Evolutionary conservation across 164 flowering plant genomes (phyloP).

Genomic region (Brasenia schreberi): DNA sequence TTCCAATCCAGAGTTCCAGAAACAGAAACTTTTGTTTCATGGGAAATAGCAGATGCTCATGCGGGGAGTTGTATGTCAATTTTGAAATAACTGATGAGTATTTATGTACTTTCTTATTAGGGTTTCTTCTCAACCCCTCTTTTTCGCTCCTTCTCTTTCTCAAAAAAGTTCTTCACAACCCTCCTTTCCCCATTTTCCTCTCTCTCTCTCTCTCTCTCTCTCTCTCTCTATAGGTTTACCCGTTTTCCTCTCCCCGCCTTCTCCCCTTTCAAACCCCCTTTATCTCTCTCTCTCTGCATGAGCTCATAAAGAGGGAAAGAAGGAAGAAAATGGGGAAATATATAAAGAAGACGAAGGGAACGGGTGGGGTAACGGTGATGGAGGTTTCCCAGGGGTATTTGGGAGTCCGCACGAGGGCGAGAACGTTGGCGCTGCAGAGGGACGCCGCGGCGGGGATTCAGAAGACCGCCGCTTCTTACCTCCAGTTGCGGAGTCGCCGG

Average conservation of each 20-base stretch:
- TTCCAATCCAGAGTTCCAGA: not conserved
- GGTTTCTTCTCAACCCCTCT: not conserved
- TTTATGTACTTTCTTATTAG: not conserved
- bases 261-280: not conserved
- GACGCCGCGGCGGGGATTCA: conserved; percentile 11
- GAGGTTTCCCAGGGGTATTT: conserved; percentile 37
- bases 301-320: not conserved
- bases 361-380: conserved; percentile 36
- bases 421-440: conserved; percentile 54
- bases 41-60: not conserved
- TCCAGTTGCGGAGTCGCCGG: conserved; percentile 66
- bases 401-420: conserved; percentile 75
- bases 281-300: conserved; percentile 1
- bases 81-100: too few species aligned
- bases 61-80: not conserved
- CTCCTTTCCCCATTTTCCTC: not conserved
- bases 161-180: not conserved
- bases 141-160: not conserved
- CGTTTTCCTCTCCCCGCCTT: not conserved
- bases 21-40: not conserved
- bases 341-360: conserved; percentile 53
- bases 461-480: conserved; percentile 22
- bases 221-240: conserved; percentile 4
- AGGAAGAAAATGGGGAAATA: conserved; percentile 48
- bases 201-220: conserved; percentile 1